A percentile compares a stretch with the other conserved stretches of the same genome.
Evolutionary conservation across 2,329 filamentous ascomycete species (phyloP).

Genomic region (Dactylellina haptotyla): DNA sequence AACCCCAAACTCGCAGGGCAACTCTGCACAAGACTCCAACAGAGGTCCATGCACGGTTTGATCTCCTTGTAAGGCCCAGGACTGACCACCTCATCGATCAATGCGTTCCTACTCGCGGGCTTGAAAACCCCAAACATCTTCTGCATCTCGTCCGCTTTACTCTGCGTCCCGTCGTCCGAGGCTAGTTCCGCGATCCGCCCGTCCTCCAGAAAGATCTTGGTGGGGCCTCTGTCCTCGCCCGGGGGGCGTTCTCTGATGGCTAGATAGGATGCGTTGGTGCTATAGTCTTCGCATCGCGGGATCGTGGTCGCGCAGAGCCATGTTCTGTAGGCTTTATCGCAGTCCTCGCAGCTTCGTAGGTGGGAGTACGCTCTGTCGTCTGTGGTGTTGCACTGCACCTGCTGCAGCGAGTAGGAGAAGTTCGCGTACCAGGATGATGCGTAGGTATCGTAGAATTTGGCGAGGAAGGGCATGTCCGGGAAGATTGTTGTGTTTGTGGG

Average conservation of each 20-base stretch:
- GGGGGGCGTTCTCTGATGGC: constrained; percentile 66
- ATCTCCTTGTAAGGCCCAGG: constrained; percentile 96
- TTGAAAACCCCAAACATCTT: constrained; percentile 62
- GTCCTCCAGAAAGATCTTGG: constrained; percentile 41
- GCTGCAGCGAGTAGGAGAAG: constrained; percentile 83
- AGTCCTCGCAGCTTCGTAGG: constrained; percentile 78
- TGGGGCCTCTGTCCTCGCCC: constrained; percentile 32
- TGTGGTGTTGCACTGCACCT: constrained; percentile 82
- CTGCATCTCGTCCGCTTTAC: neutral
- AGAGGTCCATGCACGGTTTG: constrained; percentile 86
- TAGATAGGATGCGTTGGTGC: constrained; percentile 67
- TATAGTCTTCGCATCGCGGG: constrained; percentile 89
- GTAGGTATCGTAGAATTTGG: constrained; percentile 79
- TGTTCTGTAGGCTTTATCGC: constrained; percentile 81
- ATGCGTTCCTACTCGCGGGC: constrained; percentile 67
- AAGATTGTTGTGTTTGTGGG: constrained; percentile 77
- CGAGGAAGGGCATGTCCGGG: constrained; percentile 71
- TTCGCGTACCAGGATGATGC: constrained; percentile 75
- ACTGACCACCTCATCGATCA: constrained; percentile 76
- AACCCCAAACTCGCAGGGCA: constrained; percentile 84
- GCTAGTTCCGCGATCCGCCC: constrained; percentile 49
- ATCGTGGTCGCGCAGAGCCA: constrained; percentile 96
- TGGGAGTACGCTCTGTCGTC: constrained; percentile 82
- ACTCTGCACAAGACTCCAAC: constrained; percentile 83
- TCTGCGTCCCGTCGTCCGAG: constrained; percentile 26